Base-by-base conservation (phyloP, 2,329 filamentous ascomycete genomes). In the Samsoniella hepiali region DNA sequence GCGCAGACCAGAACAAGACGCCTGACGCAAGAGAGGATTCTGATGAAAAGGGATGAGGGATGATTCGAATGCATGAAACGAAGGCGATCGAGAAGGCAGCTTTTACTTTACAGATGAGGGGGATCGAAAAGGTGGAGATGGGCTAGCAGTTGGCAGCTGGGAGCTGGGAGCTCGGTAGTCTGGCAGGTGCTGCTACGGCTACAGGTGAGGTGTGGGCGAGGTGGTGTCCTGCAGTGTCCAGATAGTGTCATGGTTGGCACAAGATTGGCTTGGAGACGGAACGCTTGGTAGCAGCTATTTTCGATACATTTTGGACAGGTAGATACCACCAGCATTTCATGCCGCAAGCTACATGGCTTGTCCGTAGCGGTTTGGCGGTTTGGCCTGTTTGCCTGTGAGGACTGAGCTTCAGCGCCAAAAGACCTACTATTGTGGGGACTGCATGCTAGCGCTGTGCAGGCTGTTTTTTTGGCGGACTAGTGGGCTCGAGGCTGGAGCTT, bases 41-140 rank as follows among this genome's bases (percentile, higher is more conserved):
- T 36, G 60, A 63, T 63, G 60, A 57, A 29, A 13, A 50, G 11
- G 29, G 53, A 44, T 63, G 53, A 50, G 34, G 36, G 32, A 44
- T 40, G 60, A 15, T 51, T 44, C n/a, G 42, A 56, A n/a, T 29
- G 32, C 11, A 36, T 17, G 36, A n/a, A 29, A 9, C 11, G 15
- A 44, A 42, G 29, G 53, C 22, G 17, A 62, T 56, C 44, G 50
- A 22, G 31, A 44, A 45, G 10, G 40, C 31, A 44, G 53, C 53
- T 50, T 55, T 8, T 31, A 44, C 40, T 62, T 11, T 31, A 51
- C 50, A 56, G 53, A 63, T 63, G 60, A 63, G 60, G 60, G 53
- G 60, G 60, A 57, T 63, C 60, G 36, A 63, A 57, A 63, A 63
- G 60, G 60, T 63, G 60, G 60, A 45, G 60, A 63, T 63, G 60